Base-by-base conservation (phyloP, 768 basidiomycete genomes). In the Mycena albidolilacea region DNA sequence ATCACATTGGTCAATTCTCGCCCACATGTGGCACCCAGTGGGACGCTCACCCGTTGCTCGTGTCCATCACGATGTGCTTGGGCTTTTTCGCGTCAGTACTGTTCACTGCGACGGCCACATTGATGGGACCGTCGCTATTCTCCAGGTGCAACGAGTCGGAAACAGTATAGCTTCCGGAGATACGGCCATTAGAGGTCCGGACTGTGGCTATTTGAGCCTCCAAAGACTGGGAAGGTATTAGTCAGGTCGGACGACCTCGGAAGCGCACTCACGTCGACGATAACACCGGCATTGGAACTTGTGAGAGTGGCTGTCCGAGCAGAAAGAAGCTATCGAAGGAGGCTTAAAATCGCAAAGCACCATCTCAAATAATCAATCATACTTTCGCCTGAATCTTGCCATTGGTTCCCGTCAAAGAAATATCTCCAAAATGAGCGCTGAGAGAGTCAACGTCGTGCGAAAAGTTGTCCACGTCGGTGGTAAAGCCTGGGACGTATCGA, bases 51-150 rank as follows among this genome's bases (percentile, higher is more conserved):
- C 83, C 84, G 69, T 90, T 89, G 35, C 70, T 80, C 2, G 87
- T 86, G 23, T 69, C 74, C 58, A 88, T 77, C 11, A 54, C 50
- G 69, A 89, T 72, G 14, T 74, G 71, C 23, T 84, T 80, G 11
- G 80, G 64, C 30, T 77, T 70, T 7, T 68, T 70, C 14, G 73
- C 60, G 39, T 79, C 72, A 11, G 73, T 74, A 64, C 83, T 84
- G 15, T 78, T 52, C 64, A 90, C 67, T 39, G 78, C 80, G 41
- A 89, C 85, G 39, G 80, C 76, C 0, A 82, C 81, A 5, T 77
- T 61, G 71, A 92, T 86, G 6, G 62, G 77, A 0, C 79, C 85
- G 67, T 90, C 89, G n/a, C 78, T 78, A 2, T 86, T 86, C 23
- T 58, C 71, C 17, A 90, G 77, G 19, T 70, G 55, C 38, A 91